A percentile compares a stretch with the other conserved stretches of the same genome.
These are phyloP conservation scores for Paramecium sonneborni DNA, from an alignment of 73 alveolate genomes.

Conservation along the genomic window DNA sequence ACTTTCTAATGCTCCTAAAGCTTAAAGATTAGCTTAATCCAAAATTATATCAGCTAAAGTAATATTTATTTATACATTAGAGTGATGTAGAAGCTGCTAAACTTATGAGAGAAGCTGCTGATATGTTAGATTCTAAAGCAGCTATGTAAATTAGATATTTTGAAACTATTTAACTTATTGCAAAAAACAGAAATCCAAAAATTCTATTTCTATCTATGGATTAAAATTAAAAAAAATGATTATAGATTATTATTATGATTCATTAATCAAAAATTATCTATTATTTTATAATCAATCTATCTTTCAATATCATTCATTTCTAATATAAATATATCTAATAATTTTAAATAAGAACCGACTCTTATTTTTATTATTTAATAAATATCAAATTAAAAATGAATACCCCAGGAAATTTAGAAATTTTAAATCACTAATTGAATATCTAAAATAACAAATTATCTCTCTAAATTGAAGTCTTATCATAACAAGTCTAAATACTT, in stretches of 20 bases:
- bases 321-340: too few species aligned
- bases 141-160: slow-evolving; percentile 69
- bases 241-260: not conserved
- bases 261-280: not conserved
- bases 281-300: not conserved
- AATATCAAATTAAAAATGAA: not conserved
- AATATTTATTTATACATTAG: not conserved
- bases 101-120: slow-evolving; percentile 66
- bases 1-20: slow-evolving; percentile 61
- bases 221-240: slow-evolving; percentile 5
- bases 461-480: not conserved
- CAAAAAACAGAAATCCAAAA: slow-evolving; percentile 49
- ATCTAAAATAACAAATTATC: not conserved
- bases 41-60: slow-evolving; percentile 63
- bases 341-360: not conserved
- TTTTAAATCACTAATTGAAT: not conserved
- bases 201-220: slow-evolving; percentile 49
- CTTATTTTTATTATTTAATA: not conserved
- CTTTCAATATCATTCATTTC: not conserved
- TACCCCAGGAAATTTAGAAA: not conserved
- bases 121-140: slow-evolving; percentile 63
- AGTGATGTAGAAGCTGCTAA: slow-evolving; percentile 68
- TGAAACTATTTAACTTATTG: slow-evolving; percentile 51
- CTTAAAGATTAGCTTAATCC: slow-evolving; percentile 52
- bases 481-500: not conserved